These are phyloP conservation scores for Rhododendron mucronatum DNA, from an alignment of 148 eudicot species.

Conservation along the genomic window DNA sequence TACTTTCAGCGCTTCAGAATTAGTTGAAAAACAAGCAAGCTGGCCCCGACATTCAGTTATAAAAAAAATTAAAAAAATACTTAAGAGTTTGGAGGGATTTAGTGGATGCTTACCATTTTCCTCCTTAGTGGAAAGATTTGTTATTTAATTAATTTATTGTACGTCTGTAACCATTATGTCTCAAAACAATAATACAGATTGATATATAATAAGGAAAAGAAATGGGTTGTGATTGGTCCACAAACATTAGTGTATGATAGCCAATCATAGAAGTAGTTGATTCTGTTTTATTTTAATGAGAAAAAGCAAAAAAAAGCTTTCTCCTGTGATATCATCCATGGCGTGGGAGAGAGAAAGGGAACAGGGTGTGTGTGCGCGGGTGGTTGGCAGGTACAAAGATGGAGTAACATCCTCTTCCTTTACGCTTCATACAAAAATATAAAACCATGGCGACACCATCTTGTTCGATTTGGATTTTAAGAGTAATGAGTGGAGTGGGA, in stretches of 20 bases:
- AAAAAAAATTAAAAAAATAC: background rate
- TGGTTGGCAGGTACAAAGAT: background rate
- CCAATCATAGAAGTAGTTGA: background rate
- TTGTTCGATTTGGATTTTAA: too few relatives aligned
- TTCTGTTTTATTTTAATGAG: background rate
- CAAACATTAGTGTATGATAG: background rate
- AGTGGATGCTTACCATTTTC: background rate
- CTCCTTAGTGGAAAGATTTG: background rate
- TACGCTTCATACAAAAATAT: background rate
- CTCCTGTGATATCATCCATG: background rate
- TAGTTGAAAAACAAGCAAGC: too few relatives aligned
- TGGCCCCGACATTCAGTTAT: too few relatives aligned
- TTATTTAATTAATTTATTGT: too few relatives aligned
- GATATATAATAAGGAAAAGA: background rate
- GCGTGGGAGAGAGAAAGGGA: background rate
- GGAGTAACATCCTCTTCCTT: background rate
- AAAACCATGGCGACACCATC: background rate
- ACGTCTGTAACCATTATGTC: background rate
- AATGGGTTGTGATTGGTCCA: background rate
- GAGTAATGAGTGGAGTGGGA: rapidly evolving
- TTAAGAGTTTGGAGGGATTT: background rate
- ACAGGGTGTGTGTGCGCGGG: background rate
- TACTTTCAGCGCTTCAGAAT: too few relatives aligned
- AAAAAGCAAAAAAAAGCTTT: background rate
- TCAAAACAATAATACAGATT: background rate